Base-by-base conservation (phyloP, 2,329 filamentous ascomycete species). In the Fusarium aywerte region DNA sequence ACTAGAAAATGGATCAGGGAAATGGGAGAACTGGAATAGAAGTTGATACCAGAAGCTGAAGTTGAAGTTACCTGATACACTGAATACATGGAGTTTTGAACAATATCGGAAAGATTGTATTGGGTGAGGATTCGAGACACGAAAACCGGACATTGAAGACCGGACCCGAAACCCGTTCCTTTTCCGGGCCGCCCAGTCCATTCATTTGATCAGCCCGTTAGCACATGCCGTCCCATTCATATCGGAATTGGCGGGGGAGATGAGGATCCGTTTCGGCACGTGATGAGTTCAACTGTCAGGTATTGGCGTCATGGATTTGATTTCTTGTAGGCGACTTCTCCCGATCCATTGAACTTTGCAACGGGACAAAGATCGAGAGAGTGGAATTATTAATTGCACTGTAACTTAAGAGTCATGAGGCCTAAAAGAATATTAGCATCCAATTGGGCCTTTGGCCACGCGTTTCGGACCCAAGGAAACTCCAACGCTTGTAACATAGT, bases 201-300 rank as follows among this genome's bases (percentile, higher is more conserved):
- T 20, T 25, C 7, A 8, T 21, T 36, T 36, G 32, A 11, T 23
- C 16, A 48, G 23, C 38, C 67, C 67, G 65, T 48, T 39, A 62
- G 50, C 65, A 68, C 65, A 68, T 68, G 65, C 60, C 65, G 59
- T 39, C 65, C 67, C 60, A 50, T 35, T 50, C 32, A 40, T 25
- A 42, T 57, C 65, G 51, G 58, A 52, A 60, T 55, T 35, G 51
- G 62, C 51, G 65, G 65, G 57, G 65, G 48, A 57, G 39, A 62
- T 23, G 50, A 55, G 56, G 61, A 62, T 70, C 68, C 64, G 67
- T 53, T 40, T 69, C 58, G 55, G 57, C 71, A 73, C 71, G 71
- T 73, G 71, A 73, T 62, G 54, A 61, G 27, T 25, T 43, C 27
- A 27, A 52, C 52, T 44, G 20, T 12, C 8, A 48, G 45, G 45